phyloP scores from a whole-genome alignment of 768 basidiomycete species.

The Punctularia strigosozonata region DNA sequence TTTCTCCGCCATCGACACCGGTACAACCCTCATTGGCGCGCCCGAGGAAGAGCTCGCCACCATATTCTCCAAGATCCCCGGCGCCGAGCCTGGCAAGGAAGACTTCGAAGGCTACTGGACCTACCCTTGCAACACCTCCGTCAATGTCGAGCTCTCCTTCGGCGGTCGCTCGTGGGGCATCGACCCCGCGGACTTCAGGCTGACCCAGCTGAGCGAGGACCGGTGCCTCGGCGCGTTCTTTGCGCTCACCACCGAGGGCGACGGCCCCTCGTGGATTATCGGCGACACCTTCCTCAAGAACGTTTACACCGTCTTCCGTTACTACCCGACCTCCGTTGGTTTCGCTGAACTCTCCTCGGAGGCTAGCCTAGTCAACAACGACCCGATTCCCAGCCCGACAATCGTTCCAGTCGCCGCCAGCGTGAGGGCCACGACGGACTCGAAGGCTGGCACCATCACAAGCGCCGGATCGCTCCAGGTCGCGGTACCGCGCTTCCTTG shows the following conservation, averaged over 20 bases:
- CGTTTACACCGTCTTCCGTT: constrained; percentile 44
- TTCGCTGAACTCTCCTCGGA: constrained; percentile 32
- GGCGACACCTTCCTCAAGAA: constrained; percentile 50
- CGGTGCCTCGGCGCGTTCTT: constrained; percentile 47
- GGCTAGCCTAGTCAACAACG: too few relatives aligned
- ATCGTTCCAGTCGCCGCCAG: too few relatives aligned
- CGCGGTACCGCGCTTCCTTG: too few relatives aligned
- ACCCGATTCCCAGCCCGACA: too few relatives aligned
- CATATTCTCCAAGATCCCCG: constrained; percentile 36
- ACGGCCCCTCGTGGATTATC: constrained; percentile 34
- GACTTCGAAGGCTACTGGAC: constrained; percentile 35
- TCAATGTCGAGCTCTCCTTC: constrained; percentile 30
- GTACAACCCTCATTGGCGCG: constrained; percentile 48
- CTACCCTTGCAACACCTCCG: constrained; percentile 28
- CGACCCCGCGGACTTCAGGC: constrained; percentile 33
- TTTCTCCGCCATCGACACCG: constrained; percentile 44
- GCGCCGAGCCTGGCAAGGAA: constrained; percentile 23
- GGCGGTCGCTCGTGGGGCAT: constrained; percentile 36
- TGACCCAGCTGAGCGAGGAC: constrained; percentile 22
- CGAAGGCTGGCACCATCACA: too few relatives aligned
- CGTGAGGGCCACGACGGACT: too few relatives aligned
- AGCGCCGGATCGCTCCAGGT: too few relatives aligned
- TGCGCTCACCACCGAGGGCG: constrained; percentile 20
- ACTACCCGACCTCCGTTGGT: constrained; percentile 35
- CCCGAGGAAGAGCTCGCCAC: constrained; percentile 25